phyloP scores from a whole-genome alignment of 1,139 yeast species.

The Chernovozyma aurita region DNA sequence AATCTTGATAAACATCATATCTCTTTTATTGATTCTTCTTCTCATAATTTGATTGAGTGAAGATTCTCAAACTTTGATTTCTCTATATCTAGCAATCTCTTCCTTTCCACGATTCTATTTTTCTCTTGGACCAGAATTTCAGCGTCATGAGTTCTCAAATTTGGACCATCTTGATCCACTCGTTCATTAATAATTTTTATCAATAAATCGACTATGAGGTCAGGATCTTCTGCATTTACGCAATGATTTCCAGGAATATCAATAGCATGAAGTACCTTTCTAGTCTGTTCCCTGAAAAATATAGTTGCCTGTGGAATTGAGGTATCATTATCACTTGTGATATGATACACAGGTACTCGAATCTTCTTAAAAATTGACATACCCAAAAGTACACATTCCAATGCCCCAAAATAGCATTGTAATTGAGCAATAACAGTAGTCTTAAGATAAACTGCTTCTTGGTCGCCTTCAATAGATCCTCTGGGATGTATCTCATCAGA shows the following conservation, averaged over 20 bases:
- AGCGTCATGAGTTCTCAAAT: background rate
- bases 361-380: slow-evolving; percentile 23
- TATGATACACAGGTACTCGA: slow-evolving; percentile 36
- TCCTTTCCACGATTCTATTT: background rate
- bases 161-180: slow-evolving; percentile 2
- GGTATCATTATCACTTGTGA: slow-evolving; percentile 36
- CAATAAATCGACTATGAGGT: slow-evolving; percentile 23
- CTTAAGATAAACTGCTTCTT: slow-evolving; percentile 21
- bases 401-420: slow-evolving; percentile 36
- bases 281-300: slow-evolving; percentile 14
- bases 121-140: background rate
- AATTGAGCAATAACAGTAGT: slow-evolving; percentile 36
- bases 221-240: slow-evolving; percentile 45
- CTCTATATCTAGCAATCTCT: background rate
- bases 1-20: too few relatives aligned
- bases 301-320: slow-evolving; percentile 30
- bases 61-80: background rate
- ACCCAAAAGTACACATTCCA: slow-evolving; percentile 21
- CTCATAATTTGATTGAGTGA: background rate
- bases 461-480: slow-evolving; percentile 19
- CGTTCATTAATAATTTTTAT: slow-evolving; percentile 6
- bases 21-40: too few relatives aligned
- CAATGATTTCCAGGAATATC: slow-evolving; percentile 42
- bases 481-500: slow-evolving; percentile 19
- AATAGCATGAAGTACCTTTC: slow-evolving; percentile 21